These are phyloP conservation scores for Tylopilus rubrobrunneus DNA, from an alignment of 768 basidiomycete genomes.

Conservation along the genomic window DNA sequence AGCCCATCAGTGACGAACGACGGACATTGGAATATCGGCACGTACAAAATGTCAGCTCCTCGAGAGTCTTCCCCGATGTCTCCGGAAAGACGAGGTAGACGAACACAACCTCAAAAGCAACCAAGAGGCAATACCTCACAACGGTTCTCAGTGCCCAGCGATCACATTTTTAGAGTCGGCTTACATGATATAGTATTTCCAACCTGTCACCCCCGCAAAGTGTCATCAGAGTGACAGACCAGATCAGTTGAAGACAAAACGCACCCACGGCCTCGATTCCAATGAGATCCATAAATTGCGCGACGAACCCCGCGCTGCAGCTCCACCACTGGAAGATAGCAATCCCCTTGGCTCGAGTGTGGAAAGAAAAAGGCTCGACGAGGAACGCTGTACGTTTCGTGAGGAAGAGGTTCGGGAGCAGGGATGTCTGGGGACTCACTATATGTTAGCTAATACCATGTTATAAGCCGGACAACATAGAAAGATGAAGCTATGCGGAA, in stretches of 20 bases:
- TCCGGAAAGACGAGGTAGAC: constrained; percentile 20
- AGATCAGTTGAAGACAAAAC: background rate
- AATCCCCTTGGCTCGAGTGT: constrained; percentile 57
- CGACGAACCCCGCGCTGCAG: constrained; percentile 29
- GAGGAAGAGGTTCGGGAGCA: too few species aligned
- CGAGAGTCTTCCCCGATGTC: constrained; percentile 16
- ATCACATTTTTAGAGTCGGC: background rate
- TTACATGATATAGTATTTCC: constrained; percentile 16
- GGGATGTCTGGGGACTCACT: background rate
- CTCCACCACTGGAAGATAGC: constrained; percentile 57
- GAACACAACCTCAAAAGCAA: constrained; percentile 10
- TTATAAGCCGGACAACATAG: constrained; percentile 15
- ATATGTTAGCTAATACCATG: constrained; percentile 10
- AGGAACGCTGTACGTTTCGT: constrained; percentile 17
- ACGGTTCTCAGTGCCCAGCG: background rate
- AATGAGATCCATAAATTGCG: constrained; percentile 16
- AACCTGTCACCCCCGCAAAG: constrained; percentile 1
- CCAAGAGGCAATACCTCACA: constrained; percentile 16
- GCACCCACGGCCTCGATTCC: constrained; percentile 10
- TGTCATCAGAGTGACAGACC: too few species aligned
- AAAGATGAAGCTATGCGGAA: constrained; percentile 16
- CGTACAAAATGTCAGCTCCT: constrained; percentile 17
- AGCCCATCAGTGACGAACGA: background rate
- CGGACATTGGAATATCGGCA: too few species aligned
- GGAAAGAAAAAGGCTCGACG: constrained; percentile 64